Percentiles rank a stretch among this genome's conserved stretches.
Evolutionary conservation across 306 rosid species (phyloP).

Genomic region (Vigna unguiculata): DNA sequence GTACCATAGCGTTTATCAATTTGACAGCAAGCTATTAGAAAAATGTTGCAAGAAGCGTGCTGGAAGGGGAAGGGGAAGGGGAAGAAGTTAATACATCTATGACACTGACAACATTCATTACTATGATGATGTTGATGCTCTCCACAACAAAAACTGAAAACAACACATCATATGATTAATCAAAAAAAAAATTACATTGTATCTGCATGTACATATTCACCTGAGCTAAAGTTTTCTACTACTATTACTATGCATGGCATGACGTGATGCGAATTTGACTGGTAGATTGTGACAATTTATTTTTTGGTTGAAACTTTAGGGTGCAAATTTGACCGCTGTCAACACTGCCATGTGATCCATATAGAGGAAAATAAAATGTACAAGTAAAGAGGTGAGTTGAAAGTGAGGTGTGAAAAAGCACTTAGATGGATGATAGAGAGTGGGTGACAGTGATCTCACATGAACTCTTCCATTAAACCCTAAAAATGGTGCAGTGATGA

Average conservation of each 20-base stretch:
- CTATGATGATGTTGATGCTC: conserved; percentile 38
- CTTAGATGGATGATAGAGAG: conserved; percentile 39
- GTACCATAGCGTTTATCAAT: conserved; percentile 33
- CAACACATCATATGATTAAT: conserved; percentile 5
- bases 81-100: conserved; percentile 24
- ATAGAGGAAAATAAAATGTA: conserved; percentile 39
- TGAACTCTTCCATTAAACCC: conserved; percentile 48
- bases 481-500: conserved; percentile 33
- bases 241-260: conserved; percentile 40
- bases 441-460: conserved; percentile 70
- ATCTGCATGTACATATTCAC: conserved; percentile 38
- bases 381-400: conserved; percentile 12
- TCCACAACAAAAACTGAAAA: conserved; percentile 34
- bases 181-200: not conserved
- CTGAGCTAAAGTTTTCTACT: conserved; percentile 39
- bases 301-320: conserved; percentile 16
- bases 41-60: conserved; percentile 41
- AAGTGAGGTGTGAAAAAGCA: conserved; percentile 46
- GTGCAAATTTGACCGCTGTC: conserved; percentile 46
- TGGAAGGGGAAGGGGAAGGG: conserved; percentile 41
- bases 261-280: conserved; percentile 29
- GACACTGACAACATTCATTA: conserved; percentile 44
- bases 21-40: conserved; percentile 38
- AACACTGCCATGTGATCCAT: conserved; percentile 36
- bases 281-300: conserved; percentile 37